A percentile compares a stretch with the other conserved stretches of the same genome.
Evolutionary conservation across 352 stramenopile species (phyloP).

Genomic region (Phytophthora ohioensis): DNA sequence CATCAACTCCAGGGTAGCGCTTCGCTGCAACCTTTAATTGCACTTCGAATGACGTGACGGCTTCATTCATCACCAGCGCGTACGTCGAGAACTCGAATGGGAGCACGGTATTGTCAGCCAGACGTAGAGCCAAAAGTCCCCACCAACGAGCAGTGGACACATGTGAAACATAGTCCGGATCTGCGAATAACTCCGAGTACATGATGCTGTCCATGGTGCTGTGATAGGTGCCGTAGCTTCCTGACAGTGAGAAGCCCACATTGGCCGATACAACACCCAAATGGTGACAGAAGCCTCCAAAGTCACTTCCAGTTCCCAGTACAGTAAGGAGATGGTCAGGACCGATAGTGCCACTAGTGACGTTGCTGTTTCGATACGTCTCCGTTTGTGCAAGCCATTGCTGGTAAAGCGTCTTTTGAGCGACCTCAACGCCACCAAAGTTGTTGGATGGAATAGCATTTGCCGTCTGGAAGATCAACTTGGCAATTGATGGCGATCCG

Average conservation of each 20-base stretch:
- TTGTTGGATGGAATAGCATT: conserved; percentile 64
- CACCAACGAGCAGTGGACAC: conserved; percentile 55
- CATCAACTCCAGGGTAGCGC: conserved; percentile 24
- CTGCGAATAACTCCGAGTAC: conserved; percentile 66
- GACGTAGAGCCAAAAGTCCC: conserved; percentile 56
- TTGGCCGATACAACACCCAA: conserved; percentile 81
- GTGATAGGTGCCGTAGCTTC: conserved; percentile 80
- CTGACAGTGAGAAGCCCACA: conserved; percentile 53
- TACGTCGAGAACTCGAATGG: conserved; percentile 73
- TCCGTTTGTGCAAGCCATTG: conserved; percentile 48
- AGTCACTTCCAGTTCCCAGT: conserved; percentile 69
- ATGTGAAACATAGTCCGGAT: conserved; percentile 63
- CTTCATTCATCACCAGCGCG: conserved; percentile 55
- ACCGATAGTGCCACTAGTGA: conserved; percentile 36
- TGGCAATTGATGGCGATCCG: conserved; percentile 75
- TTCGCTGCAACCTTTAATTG: conserved; percentile 22
- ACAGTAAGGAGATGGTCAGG: conserved; percentile 55
- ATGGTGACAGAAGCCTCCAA: conserved; percentile 82
- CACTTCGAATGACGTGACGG: conserved; percentile 37
- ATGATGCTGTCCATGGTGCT: conserved; percentile 85
- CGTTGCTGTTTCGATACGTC: conserved; percentile 31
- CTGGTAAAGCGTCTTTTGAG: conserved; percentile 43
- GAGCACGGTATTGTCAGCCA: conserved; percentile 57
- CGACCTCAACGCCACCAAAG: conserved; percentile 36
- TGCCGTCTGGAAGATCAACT: conserved; percentile 61